These are phyloP conservation scores for Cryptococcus wingfieldii DNA, from an alignment of 1,284 basidiomycete species.

Conservation along the genomic window DNA sequence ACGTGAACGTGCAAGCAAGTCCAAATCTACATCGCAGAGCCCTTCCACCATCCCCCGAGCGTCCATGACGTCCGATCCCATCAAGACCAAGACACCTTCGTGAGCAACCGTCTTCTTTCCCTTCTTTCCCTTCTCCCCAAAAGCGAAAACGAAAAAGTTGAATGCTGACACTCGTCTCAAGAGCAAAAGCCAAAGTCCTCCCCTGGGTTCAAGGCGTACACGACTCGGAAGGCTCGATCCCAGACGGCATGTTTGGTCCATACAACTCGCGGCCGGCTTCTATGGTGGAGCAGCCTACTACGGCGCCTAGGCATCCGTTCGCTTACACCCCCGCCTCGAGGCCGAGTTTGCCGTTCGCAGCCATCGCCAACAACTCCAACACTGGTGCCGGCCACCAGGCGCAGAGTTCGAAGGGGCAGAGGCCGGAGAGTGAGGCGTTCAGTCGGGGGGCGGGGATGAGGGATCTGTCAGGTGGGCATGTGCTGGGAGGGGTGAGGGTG, in stretches of 20 bases:
- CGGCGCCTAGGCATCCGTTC: conserved; percentile 28
- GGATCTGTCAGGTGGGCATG: background rate
- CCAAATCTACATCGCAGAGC: background rate
- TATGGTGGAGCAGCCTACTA: conserved; percentile 10
- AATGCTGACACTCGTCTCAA: background rate
- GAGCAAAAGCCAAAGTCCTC: conserved; percentile 19
- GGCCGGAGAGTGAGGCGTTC: conserved; percentile 25
- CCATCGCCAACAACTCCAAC: conserved; percentile 7
- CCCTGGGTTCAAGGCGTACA: conserved; percentile 34
- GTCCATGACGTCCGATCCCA: no score
- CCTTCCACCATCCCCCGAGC: no score
- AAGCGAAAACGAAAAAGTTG: background rate
- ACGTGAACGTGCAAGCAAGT: background rate
- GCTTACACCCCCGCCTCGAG: conserved; percentile 27
- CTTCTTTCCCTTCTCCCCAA: no score
- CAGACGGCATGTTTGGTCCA: conserved; percentile 42
- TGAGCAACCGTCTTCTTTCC: no score
- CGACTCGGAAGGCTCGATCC: conserved; percentile 15
- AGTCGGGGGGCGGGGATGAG: conserved; percentile 27
- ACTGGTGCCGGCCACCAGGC: background rate
- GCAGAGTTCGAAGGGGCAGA: background rate
- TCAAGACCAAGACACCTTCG: background rate
- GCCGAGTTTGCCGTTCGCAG: conserved; percentile 26
- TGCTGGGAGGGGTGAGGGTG: background rate
- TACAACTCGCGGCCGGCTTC: conserved; percentile 33